Evolutionary conservation across 2,329 filamentous ascomycete genomes (phyloP), one percentile per base, ranked within the genome.

Genomic region (Beauveria asiatica): DNA sequence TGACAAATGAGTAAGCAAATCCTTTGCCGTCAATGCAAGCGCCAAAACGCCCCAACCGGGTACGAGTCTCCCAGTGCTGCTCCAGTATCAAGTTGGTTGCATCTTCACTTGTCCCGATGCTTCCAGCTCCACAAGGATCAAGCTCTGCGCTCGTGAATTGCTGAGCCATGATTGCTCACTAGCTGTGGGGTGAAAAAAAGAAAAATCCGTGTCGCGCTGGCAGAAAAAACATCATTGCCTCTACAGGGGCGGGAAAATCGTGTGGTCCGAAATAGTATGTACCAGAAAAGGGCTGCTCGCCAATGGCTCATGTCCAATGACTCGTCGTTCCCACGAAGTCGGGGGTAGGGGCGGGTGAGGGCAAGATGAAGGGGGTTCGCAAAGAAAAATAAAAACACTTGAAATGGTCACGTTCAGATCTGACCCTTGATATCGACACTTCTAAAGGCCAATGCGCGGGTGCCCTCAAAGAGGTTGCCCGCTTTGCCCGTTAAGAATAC

Each of bases 381-480:
- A 45, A 56, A 50, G 45, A 45, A 42, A 33, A 54, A 30, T 11
- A 50, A 56, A 10, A 30, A 48, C 27, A 54, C n/a, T 60, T 49
- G 41, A 7, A 21, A 21, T 17, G 39, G 59, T 61, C 46, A 57
- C 53, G 57, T 67, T 87, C 78, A 94, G 71, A 97, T 96, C 77
- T 97, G 93, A 70, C 93, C 92, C 78, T 97, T 97, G 79, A 97
- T 95, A 77, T 97, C 92, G 79, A 97, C 88, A 71, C 86, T 87
- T 70, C 85, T 83, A 75, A 96, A 95, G 53, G 93, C 93, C 64
- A 82, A 80, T 44, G 79, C 75, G 72, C 87, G 88, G 62, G 89
- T 84, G 57, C 76, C 72, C 71, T 97, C 91, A 74, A 97, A 96
- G 21, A 88, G 75, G 46, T 74, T 71, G 56, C 83, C 83, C 54